Evolutionary conservation across 371 early-diverging fungal genomes (phyloP).

Genomic region (Mucor irregularis): DNA sequence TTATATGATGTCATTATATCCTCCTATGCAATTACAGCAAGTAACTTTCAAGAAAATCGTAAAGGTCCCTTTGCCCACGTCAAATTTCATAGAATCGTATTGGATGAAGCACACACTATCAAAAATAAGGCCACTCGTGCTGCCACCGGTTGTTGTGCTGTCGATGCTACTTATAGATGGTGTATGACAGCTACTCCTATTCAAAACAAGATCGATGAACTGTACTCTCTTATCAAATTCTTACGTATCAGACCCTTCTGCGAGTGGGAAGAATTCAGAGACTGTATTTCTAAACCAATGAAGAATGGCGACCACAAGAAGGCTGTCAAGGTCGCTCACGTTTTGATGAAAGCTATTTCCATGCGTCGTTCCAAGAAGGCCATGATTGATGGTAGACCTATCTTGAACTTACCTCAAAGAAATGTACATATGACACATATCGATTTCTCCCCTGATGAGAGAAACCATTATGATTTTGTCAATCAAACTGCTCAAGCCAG

Average conservation of each 20-base stretch:
- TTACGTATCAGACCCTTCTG: slow-evolving; percentile 69
- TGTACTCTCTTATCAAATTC: slow-evolving; percentile 82
- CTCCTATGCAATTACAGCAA: slow-evolving; percentile 32
- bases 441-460: slow-evolving; percentile 60
- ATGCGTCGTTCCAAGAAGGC: slow-evolving; percentile 69
- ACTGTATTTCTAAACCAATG: slow-evolving; percentile 51
- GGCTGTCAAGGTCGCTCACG: slow-evolving; percentile 40
- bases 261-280: slow-evolving; percentile 56
- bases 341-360: slow-evolving; percentile 53
- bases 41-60: slow-evolving; percentile 3
- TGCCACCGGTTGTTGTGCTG: slow-evolving; percentile 52
- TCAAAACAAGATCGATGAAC: slow-evolving; percentile 87
- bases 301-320: slow-evolving; percentile 12
- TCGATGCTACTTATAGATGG: slow-evolving; percentile 74
- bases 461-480: slow-evolving; percentile 60
- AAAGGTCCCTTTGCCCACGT: slow-evolving; percentile 18
- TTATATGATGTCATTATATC: slow-evolving; percentile 48
- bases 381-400: slow-evolving; percentile 65
- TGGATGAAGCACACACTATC: slow-evolving; percentile 92
- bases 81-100: slow-evolving; percentile 58
- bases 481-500: slow-evolving; percentile 49
- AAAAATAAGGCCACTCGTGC: slow-evolving; percentile 70
- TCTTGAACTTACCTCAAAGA: slow-evolving; percentile 62
- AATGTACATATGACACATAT: slow-evolving; percentile 56
- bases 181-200: slow-evolving; percentile 82